Base-by-base conservation (phyloP, 768 basidiomycete species). In the Boletus vermiculosoides region DNA sequence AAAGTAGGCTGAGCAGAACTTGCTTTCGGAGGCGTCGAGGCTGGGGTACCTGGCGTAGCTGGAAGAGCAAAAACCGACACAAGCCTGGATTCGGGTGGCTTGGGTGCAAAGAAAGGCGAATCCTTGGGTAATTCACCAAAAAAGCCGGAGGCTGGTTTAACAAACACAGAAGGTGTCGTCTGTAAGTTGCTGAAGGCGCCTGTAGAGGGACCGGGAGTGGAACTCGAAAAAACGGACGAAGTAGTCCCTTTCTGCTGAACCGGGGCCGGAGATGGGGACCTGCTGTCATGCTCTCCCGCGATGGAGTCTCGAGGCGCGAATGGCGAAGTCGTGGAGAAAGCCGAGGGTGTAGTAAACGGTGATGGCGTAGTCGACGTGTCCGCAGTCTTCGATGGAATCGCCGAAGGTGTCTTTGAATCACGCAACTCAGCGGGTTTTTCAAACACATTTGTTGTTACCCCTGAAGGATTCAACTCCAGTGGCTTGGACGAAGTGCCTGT, bases 51-150 rank as follows among this genome's bases (percentile, higher is more conserved):
- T 2, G 66, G 22, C 0, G 50, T 45, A 18, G 61, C 20, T n/a
- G 56, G 48, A n/a, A 58, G 63, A 54, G 69, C 62, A 56, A 84
- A 79, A 2, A 69, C 77, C 15, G 78, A 76, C 12, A 74, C 71
- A 9, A 71, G 61, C 25, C 75, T 65, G 2, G 73, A 55, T 44
- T 72, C 75, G 1, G 70, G 60, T 23, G 52, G 40, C 48, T 66
- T 65, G 8, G 69, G 73, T 10, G 80, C 78, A 66, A 80, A 79
- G 68, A 86, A 86, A 4, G 84, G 83, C 8, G 85, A 86, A 40
- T 76, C 67, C 25, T 69, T 70, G 4, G 78, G 69, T 5, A 74
- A 61, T 46, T 66, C 63, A 36, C 71, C 72, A 45, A 73, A 75
- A 48, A 67, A 66, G 3, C 76, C 74, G 37, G 66, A 63, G 11